Evolutionary conservation across 805 yeast genomes (phyloP).

Genomic region (Candida sphagnicola): DNA sequence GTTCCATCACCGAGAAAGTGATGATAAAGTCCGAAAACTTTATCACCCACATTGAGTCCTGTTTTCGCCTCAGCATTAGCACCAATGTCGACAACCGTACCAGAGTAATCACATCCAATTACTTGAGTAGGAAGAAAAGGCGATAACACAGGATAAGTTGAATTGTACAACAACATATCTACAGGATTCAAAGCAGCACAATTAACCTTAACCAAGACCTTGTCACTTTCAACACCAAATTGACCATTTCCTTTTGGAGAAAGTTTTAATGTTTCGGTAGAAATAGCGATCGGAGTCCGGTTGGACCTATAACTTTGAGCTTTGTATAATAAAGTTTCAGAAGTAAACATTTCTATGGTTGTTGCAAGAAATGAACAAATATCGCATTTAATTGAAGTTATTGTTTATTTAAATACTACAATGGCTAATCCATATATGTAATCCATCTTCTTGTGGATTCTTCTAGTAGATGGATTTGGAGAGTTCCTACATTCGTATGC

Average conservation of each 20-base stretch:
- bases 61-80: slow-evolving; percentile 14
- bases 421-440: too few species aligned
- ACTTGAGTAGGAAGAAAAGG: slow-evolving; percentile 13
- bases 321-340: slow-evolving; percentile 14
- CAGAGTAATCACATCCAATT: slow-evolving; percentile 30
- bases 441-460: too few species aligned
- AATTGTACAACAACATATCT: slow-evolving; percentile 20
- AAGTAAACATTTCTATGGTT: slow-evolving; percentile 7
- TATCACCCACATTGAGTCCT: slow-evolving; percentile 23
- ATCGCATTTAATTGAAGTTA: too few species aligned
- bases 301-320: slow-evolving; percentile 11
- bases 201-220: slow-evolving; percentile 27
- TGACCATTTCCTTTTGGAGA: background rate
- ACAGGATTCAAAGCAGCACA: slow-evolving; percentile 32
- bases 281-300: slow-evolving; percentile 11
- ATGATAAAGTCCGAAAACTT: slow-evolving; percentile 22
- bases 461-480: too few species aligned
- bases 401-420: too few species aligned
- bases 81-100: slow-evolving; percentile 29
- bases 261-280: slow-evolving; percentile 6
- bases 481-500: too few species aligned
- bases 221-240: slow-evolving; percentile 11
- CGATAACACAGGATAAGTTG: slow-evolving; percentile 8
- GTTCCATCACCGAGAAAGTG: slow-evolving; percentile 32
- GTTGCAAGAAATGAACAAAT: too few species aligned